Evolutionary conservation across 2,329 filamentous ascomycete genomes (phyloP), one percentile per base, ranked within the genome.

Genomic region (Botrytis sinoallii): DNA sequence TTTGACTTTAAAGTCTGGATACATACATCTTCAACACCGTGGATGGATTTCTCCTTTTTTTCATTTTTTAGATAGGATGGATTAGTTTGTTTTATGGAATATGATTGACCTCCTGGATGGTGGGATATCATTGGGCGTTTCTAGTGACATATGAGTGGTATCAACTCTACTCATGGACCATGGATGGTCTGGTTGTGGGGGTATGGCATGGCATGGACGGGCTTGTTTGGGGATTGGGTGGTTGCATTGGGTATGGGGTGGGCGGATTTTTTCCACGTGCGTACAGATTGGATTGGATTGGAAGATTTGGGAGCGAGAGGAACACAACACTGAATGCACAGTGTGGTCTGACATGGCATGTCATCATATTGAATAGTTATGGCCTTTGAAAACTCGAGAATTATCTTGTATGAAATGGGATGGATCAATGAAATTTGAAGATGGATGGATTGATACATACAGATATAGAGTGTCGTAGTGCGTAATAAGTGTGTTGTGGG

Each of bases 1-100:
- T 59, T 70, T 70, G 65, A 66, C 70, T 71, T 71, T 66, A 66
- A 71, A 66, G 70, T 71, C 70, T 64, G 70, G 44, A 71, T 48
- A n/a, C 20, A 71, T 48, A 38, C n/a, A 65, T 71, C 60, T 71
- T 55, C 9, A 65, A 38, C 38, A 65, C n/a, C 42, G 25, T n/a
- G 46, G 66, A 38, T 61, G 35, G 40, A 40, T 61, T 32, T 66
- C 10, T 48, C 25, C 20, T 44, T 32, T 25, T 25, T 18, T 55
- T n/a, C 5, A 29, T 29, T 29, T 20, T 22, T 52, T 73, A 61
- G 57, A 71, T 52, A 61, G 57, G 69, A 71, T 71, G 22, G 42
- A 55, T 52, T 32, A 57, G 52, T 57, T 57, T 57, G n/a, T 29
- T 57, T 38, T 32, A 65, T 65, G 35, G 48, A 57, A 68, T 55